Base-by-base conservation (phyloP, 129 eudicot genomes). In the Helichrysum umbraculigerum region DNA sequence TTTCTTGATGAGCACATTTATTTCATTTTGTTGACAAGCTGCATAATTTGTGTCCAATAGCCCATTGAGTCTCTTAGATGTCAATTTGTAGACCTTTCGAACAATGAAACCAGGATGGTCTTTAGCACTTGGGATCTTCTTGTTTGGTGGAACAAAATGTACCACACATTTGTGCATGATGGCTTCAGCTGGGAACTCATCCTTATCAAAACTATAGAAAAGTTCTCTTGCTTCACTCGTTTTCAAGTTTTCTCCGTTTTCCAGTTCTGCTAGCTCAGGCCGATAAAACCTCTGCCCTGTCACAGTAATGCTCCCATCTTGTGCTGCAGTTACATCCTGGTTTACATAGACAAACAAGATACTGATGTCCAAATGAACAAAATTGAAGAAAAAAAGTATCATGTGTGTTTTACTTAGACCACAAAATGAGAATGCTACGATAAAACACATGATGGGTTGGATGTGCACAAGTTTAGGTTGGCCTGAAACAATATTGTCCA, bases 111-210 rank as follows among this genome's bases (percentile, higher is more conserved):
- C 99, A 2, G 99, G 99, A 71, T 86, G 86, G 29, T 91, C 79
- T 76, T 85, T 87, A 52, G 89, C 79, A 61, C 32, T 76, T 1
- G 96, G 99, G 42, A 89, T 87, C 86, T 86, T 87, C 81, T 87
- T 94, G 81, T 91, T 69, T 54, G 76, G 47, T 35, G 97, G 97
- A 62, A 94, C 87, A 68, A 91, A 94, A 81, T 91, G 92, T 44
- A 86, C 96, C 54, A 81, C 86, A 66, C 99, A 94, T 84, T 91
- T 94, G 86, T 94, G 99, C 99, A 94, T 84, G 37, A 94, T 90
- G 19, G 86, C 81, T 37, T 87, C 97, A 22, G 99, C 99, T 29
- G 94, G 90, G 34, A 94, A 87, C 68, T 89, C 96, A 47, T 84
- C 88, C 62, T 88, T 89, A 47, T 89, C 94, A 77, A 94, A 94